These are phyloP conservation scores for Fraxinus platypoda DNA, from an alignment of 305 asterid genomes.

Conservation along the genomic window DNA sequence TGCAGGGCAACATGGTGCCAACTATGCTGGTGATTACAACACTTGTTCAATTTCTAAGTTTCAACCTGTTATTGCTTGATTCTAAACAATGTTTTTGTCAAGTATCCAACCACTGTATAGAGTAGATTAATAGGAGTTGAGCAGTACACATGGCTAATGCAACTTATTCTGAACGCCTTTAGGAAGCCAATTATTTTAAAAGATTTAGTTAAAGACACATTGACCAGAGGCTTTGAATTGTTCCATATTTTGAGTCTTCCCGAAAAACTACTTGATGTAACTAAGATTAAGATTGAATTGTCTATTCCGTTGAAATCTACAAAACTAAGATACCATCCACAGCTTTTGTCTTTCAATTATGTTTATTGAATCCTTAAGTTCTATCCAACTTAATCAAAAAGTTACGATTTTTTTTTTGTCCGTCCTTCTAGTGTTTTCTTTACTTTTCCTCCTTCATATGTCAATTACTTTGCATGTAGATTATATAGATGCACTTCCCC, in stretches of 20 bases:
- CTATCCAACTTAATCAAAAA: not conserved
- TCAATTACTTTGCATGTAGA: not conserved
- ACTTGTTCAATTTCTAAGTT: not conserved
- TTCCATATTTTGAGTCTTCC: not conserved
- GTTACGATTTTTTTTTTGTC: not conserved
- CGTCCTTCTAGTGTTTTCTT: not conserved
- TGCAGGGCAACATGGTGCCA: not conserved
- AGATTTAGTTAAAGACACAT: not conserved
- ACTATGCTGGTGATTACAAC: not conserved
- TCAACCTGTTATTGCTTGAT: not conserved
- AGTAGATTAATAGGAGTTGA: not conserved
- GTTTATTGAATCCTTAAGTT: not conserved
- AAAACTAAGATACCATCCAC: not conserved
- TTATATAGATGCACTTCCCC: not conserved
- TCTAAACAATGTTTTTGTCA: not conserved
- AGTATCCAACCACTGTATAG: not conserved
- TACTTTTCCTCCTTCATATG: not conserved
- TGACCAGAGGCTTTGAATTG: not conserved
- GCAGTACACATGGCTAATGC: not conserved
- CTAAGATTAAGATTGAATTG: not conserved
- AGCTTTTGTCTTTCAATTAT: not conserved
- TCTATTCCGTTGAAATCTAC: not conserved
- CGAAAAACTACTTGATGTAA: not conserved
- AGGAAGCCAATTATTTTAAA: not conserved
- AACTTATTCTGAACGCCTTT: not conserved